Base-by-base conservation (phyloP, 2,329 filamentous ascomycete species). In the Coleophoma cylindrospora region DNA sequence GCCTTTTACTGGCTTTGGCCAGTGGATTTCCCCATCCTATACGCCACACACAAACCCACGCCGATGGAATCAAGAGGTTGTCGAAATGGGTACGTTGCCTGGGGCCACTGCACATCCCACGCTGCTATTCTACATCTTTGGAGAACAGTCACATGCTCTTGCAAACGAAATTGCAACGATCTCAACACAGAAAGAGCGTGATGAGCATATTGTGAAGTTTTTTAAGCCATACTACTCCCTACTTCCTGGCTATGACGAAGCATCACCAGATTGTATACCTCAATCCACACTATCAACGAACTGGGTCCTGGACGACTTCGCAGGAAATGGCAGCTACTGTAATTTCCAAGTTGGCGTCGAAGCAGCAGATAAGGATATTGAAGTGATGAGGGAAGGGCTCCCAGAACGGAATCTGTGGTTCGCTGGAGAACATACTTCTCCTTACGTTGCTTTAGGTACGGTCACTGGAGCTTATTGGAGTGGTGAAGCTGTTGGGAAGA, bases 401-500 rank as follows among this genome's bases (percentile, higher is more conserved):
- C 57, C 58, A 0, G 59, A 51, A 0, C 54, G 57, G 15, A 51
- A 54, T 32, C 13, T 64, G 2, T 89, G 85, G 86, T 76, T 89
- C 64, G 84, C 85, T 0, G 86, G 85, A 0, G 84, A 89, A 65
- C 84, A 89, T 69, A 95, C 90, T 19, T 86, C 89, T 49, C 91
- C 91, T 4, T 95, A 96, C 71, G 84, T 95, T 27, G 91, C 88
- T 11, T 68, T 96, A 54, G 92, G 91, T 0, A 96, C 91, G 4
- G 87, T 86, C 12, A 95, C 90, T 1, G 92, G 92, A 1, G 92
- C 92, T 11, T 96, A 90, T 66, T 95, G 89, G 89, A 90, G 87
- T 65, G 91, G 91, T 1, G 89, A 95, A 71, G 79, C 77, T 17
- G 87, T 91, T 34, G 91, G 79, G 1, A 77, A 74, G 65, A 79